Evolutionary conservation across 179 eudicot species (phyloP), one percentile per base, ranked within the genome.

Genomic region (Silene vulgaris): DNA sequence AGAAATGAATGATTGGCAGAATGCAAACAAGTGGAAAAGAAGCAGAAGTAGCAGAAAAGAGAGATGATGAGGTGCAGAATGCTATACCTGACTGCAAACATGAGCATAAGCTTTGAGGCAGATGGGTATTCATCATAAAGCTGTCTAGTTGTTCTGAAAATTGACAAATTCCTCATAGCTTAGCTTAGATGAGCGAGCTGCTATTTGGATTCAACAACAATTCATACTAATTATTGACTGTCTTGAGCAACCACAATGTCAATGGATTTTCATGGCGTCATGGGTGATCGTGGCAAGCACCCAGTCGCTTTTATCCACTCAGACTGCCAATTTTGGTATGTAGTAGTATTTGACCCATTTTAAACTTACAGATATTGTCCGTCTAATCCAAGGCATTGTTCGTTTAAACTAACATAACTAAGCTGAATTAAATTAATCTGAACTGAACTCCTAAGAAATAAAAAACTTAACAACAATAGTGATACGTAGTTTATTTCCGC

Each of bases 31-130:
- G 8, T 0, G 19, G 20, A 2, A 1, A 48, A 11, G 30, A 2
- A 29, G 7, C 69, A 65, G 13, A 65, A 1, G 8, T 16, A 28
- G 4, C 5, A 65, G 29, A 37, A 69, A 0, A 9, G 59, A 37
- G 50, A 16, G 1, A 21, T 14, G 2, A 65, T 29, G 0, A 0
- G 14, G 16, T 23, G 26, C 26, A 23, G 26, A 23, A 26, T 16
- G 37, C 1, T 28, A 23, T 76, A 90, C 95, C 95, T 88, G 90
- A 83, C 68, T 12, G 92, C 79, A 73, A 77, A 81, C 45, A 90
- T 80, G 68, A 90, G 60, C 17, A 90, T 82, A 30, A 90, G 85
- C 76, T 81, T 84, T 7, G 91, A 88, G 76, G 32, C 69, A 74
- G 85, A 72, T 54, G 85, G 79, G 82, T 79, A 75, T 37, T 81